Base-by-base conservation (phyloP, 805 yeast genomes). In the Candida khao-thaluensis region DNA sequence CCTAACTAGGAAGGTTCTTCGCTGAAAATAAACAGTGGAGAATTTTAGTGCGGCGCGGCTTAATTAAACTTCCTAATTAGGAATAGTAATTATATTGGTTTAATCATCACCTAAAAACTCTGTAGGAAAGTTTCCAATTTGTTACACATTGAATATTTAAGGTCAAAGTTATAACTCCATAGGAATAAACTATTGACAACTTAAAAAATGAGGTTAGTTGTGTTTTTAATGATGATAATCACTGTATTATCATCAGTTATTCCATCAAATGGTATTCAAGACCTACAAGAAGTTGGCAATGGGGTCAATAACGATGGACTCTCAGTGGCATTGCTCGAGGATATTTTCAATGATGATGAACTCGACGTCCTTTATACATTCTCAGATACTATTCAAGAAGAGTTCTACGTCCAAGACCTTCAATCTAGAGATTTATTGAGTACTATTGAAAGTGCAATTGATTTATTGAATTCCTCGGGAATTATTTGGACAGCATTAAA, bases 401-500 rank as follows among this genome's bases (percentile, higher is more conserved):
- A 37, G 9, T 24, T 41, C 18, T 25, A 35, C 9, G 5, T 6
- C 9, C 25, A 33, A 10, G 22, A 24, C 8, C 23, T 33, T 16
- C 29, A 33, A 35, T 15, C 27, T 3, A 50, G 66, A 48, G 59
- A 51, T 27, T 21, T 42, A 27, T 54, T 56, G 24, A 38, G 43
- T 16, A 48, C 59, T 3, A 45, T 62, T 11, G 66, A 53, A 24
- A 29, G 40, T 6, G 38, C 60, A 4, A 41, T 66, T 14, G 31
- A 45, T 4, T 37, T 53, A 5, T 47, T 67, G 16, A 67, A 69
- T 47, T 42, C 37, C 10, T 52, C 71, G 0, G 68, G 66, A 17
- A 43, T 69, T 16, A 43, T 69, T 28, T 69, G 59, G 48, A 47
- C 46, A 10, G 54, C 55, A n/a, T 54, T 69, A 35, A 70, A 69